These are phyloP conservation scores for Suillus ampliporus DNA, from an alignment of 768 basidiomycete species.

Conservation along the genomic window DNA sequence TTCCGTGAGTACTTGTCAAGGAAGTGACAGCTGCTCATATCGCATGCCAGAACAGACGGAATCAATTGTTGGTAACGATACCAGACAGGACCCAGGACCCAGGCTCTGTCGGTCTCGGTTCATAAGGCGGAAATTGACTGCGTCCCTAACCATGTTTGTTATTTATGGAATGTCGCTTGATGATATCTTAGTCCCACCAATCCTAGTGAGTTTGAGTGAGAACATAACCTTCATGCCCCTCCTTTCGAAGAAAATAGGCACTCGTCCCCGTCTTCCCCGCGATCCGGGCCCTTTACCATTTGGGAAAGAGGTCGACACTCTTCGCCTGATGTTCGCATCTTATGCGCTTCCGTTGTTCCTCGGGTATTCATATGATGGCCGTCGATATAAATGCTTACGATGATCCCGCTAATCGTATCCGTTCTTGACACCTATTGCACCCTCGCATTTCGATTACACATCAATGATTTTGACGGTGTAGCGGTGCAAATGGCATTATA, in stretches of 20 bases:
- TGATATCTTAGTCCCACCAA: not conserved
- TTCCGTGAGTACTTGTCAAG: not conserved
- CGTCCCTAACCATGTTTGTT: no score
- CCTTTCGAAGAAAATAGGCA: not conserved
- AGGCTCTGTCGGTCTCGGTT: not conserved
- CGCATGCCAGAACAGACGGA: not conserved
- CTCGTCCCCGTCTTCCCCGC: not conserved
- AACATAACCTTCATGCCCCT: not conserved
- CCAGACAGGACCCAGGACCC: not conserved
- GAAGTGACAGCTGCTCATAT: not conserved
- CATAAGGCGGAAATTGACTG: not conserved
- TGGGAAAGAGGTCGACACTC: not conserved
- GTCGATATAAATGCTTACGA: not conserved
- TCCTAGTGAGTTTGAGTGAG: not conserved
- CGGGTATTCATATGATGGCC: slow-evolving; percentile 4
- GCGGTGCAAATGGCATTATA: not conserved
- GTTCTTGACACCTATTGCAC: not conserved
- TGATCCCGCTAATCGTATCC: not conserved
- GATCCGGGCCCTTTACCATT: not conserved
- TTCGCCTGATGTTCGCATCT: slow-evolving; percentile 5
- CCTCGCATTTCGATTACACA: not conserved
- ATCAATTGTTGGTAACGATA: slow-evolving; percentile 4
- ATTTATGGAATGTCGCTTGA: not conserved
- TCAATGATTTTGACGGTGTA: not conserved
- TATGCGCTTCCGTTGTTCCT: slow-evolving; percentile 8